phyloP scores from a whole-genome alignment of 768 basidiomycete genomes.

The Hemileccinum rubropunctum region DNA sequence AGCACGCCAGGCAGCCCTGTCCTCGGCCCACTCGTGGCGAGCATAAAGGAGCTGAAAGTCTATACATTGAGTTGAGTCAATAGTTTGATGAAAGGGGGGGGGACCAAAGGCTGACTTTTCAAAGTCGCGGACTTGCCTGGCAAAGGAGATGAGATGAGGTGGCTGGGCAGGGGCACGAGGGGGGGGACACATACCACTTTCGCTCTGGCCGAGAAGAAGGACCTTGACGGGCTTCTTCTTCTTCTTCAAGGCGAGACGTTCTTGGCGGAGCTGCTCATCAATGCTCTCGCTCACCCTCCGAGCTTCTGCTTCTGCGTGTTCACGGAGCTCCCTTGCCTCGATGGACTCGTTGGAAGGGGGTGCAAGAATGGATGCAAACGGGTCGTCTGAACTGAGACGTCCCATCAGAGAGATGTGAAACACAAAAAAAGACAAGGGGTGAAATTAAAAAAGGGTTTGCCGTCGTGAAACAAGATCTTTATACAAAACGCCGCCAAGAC shows the following conservation, averaged over 20 bases:
- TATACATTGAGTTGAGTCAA: slow-evolving; percentile 15
- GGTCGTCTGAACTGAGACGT: slow-evolving; percentile 48
- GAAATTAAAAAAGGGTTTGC: no score
- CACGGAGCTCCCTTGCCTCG: slow-evolving; percentile 51
- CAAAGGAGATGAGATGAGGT: background rate
- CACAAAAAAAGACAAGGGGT: no score
- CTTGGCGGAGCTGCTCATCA: slow-evolving; percentile 67
- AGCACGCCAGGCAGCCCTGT: slow-evolving; percentile 67
- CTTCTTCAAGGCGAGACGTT: slow-evolving; percentile 55
- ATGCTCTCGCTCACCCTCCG: slow-evolving; percentile 68
- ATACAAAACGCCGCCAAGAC: no score
- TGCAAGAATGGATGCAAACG: slow-evolving; percentile 55
- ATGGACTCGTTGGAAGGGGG: slow-evolving; percentile 65
- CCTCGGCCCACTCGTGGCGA: slow-evolving; percentile 63
- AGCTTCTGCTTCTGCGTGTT: slow-evolving; percentile 61
- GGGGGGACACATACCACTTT: slow-evolving; percentile 45
- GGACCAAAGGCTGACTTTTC: slow-evolving; percentile 51
- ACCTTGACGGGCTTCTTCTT: slow-evolving; percentile 71
- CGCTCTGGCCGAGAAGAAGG: slow-evolving; percentile 72
- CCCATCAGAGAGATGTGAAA: no score
- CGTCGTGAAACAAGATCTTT: no score
- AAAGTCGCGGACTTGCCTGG: slow-evolving; percentile 71
- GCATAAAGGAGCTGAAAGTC: slow-evolving; percentile 80
- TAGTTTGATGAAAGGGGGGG: background rate
- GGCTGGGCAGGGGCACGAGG: no score